Conservation (phyloP, 768 basidiomycete species). For the Termitomyces sp. region DNA sequence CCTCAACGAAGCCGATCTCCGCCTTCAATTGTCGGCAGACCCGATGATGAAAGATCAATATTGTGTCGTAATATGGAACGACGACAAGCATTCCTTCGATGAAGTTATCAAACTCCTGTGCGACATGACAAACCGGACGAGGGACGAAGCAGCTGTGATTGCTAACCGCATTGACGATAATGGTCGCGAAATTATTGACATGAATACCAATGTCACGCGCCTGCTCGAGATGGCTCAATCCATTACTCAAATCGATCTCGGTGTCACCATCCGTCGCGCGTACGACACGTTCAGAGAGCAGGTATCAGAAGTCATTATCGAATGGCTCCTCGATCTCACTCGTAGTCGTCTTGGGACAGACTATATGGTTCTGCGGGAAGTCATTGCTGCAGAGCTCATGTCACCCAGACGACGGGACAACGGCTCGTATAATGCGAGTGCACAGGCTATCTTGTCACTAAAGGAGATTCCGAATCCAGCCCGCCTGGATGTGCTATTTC, state of each 20-base stretch:
- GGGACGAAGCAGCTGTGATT: slow-evolving; percentile 54
- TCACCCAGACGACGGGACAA: slow-evolving; percentile 54
- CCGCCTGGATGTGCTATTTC: slow-evolving; percentile 69
- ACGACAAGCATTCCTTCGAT: slow-evolving; percentile 93
- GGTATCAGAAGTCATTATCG: slow-evolving; percentile 76
- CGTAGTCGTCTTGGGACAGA: slow-evolving; percentile 68
- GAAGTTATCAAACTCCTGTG: slow-evolving; percentile 77
- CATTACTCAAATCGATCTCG: slow-evolving; percentile 86
- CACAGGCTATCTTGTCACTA: slow-evolving; percentile 32
- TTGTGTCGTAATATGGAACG: slow-evolving; percentile 89
- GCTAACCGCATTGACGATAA: slow-evolving; percentile 67
- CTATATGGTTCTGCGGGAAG: slow-evolving; percentile 62
- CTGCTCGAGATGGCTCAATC: slow-evolving; percentile 77
- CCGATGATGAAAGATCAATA: slow-evolving; percentile 79
- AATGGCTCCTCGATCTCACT: slow-evolving; percentile 83
- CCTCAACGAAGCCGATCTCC: slow-evolving; percentile 61
- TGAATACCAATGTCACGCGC: slow-evolving; percentile 46
- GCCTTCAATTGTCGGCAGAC: slow-evolving; percentile 71
- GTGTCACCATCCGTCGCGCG: slow-evolving; percentile 83
- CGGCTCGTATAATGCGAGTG: slow-evolving; percentile 37
- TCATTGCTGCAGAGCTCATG: slow-evolving; percentile 68
- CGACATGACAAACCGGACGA: slow-evolving; percentile 49
- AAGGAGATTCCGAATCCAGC: slow-evolving; percentile 50
- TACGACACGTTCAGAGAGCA: slow-evolving; percentile 90
- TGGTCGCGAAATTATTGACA: slow-evolving; percentile 83